Evolutionary conservation across 441 rosid genomes (phyloP).

Genomic region (Syzygium syzygioides): DNA sequence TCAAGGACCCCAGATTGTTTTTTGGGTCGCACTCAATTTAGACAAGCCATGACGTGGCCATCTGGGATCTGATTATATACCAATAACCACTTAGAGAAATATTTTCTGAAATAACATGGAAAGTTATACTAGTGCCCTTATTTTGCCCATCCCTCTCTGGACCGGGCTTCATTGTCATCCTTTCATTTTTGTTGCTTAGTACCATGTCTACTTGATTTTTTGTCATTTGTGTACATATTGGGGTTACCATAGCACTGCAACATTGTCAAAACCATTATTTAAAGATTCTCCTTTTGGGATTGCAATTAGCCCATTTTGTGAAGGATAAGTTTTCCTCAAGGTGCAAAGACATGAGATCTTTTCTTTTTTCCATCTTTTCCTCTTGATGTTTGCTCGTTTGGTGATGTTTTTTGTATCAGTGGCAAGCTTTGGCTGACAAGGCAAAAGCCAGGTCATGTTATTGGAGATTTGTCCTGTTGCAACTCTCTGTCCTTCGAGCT

Average conservation of each 20-base stretch:
- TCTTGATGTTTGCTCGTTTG: background rate
- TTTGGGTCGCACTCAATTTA: background rate
- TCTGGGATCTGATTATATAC: background rate
- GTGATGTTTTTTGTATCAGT: conserved; percentile 33
- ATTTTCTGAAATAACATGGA: background rate
- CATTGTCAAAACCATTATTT: background rate
- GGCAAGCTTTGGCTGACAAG: conserved; percentile 77
- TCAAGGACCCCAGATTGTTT: background rate
- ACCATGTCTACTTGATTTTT: background rate
- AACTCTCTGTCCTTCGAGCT: conserved; percentile 63
- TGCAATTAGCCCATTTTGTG: background rate
- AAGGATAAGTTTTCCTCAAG: background rate
- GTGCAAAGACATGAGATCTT: background rate
- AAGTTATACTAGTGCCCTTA: background rate
- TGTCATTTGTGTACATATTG: background rate
- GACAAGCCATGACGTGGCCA: background rate
- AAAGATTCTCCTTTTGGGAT: background rate
- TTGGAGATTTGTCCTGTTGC: conserved; percentile 88
- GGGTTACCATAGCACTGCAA: background rate
- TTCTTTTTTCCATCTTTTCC: background rate
- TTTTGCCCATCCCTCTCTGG: background rate
- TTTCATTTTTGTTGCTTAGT: background rate
- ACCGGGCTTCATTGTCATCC: background rate
- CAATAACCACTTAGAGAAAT: background rate
- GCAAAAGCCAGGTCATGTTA: conserved; percentile 67